Conservation (phyloP, 1,284 basidiomycete species). For the Butyriboletus appendiculatus region DNA sequence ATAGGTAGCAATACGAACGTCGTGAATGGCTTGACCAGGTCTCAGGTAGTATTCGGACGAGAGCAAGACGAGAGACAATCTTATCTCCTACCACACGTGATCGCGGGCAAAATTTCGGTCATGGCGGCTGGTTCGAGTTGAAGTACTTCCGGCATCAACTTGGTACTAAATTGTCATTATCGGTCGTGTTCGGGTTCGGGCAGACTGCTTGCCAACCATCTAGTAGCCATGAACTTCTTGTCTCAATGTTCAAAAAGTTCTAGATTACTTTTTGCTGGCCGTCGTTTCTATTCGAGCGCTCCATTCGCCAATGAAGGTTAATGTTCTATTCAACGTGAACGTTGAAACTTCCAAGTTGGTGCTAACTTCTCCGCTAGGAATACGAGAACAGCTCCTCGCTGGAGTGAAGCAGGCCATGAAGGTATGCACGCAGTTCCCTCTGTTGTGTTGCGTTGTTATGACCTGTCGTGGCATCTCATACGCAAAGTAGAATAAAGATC, state of each 20-base stretch:
- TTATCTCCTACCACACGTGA: conserved; percentile 29
- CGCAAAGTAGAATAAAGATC: conserved; percentile 50
- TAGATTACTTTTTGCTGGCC: conserved; percentile 1
- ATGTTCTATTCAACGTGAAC: not conserved
- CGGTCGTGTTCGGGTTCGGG: not conserved
- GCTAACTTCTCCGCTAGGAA: conserved; percentile 34
- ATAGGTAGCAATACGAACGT: conserved; percentile 11
- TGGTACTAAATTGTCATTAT: too few relatives aligned
- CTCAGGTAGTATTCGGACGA: not conserved
- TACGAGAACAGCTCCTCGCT: conserved; percentile 45
- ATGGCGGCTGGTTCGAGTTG: too few relatives aligned
- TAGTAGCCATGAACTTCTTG: conserved; percentile 15
- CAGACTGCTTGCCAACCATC: not conserved
- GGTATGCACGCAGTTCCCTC: conserved; percentile 37
- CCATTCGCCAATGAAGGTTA: conserved; percentile 27
- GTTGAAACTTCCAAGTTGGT: not conserved
- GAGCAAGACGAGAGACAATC: conserved; percentile 9
- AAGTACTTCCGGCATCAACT: too few relatives aligned
- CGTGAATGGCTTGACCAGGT: not conserved
- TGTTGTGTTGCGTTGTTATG: not conserved
- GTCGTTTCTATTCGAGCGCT: conserved; percentile 15
- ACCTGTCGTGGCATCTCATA: conserved; percentile 2
- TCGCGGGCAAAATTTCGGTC: conserved; percentile 2
- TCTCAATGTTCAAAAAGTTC: conserved; percentile 14
- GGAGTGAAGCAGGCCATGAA: conserved; percentile 65